Evolutionary conservation across 2,329 filamentous ascomycete species (phyloP).

Genomic region (Fusarium humuli): DNA sequence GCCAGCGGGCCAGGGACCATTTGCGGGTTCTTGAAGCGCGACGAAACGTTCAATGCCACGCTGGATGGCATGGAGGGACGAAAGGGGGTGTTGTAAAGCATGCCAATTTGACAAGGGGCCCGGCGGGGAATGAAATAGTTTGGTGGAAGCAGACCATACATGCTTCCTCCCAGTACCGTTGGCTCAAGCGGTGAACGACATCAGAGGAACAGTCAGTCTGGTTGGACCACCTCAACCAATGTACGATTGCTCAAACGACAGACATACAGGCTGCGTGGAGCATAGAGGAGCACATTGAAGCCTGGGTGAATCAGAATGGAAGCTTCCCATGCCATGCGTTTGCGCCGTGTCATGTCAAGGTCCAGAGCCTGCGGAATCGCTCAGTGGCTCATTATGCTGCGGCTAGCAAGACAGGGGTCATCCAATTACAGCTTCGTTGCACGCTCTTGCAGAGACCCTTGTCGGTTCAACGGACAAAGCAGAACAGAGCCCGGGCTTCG

Average conservation of each 20-base stretch:
- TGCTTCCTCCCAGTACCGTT: constrained; percentile 37
- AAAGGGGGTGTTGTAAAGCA: constrained; percentile 40
- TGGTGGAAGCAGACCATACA: constrained; percentile 29
- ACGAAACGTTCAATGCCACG: constrained; percentile 46
- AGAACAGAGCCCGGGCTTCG: constrained; percentile 13
- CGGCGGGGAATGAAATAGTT: constrained; percentile 34
- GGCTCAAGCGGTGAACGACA: constrained; percentile 39
- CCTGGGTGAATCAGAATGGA: neutral
- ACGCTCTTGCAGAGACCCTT: constrained; percentile 30
- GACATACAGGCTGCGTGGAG: constrained; percentile 15
- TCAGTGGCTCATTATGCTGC: constrained; percentile 14
- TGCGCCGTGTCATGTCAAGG: constrained; percentile 16
- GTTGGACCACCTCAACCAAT: neutral
- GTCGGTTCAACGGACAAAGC: constrained; percentile 26
- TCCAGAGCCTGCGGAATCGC: constrained; percentile 32
- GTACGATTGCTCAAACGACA: neutral
- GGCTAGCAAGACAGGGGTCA: constrained; percentile 32
- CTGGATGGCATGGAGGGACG: constrained; percentile 44
- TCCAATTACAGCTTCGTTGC: constrained; percentile 28
- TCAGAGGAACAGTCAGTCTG: constrained; percentile 11
- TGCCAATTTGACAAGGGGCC: constrained; percentile 38
- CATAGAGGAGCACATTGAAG: constrained; percentile 9
- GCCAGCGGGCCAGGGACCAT: constrained; percentile 39
- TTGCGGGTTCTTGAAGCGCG: constrained; percentile 38
- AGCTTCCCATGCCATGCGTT: constrained; percentile 28